These are phyloP conservation scores for Elsinoe ampelina DNA, from an alignment of 2,329 filamentous ascomycete genomes.

Conservation along the genomic window DNA sequence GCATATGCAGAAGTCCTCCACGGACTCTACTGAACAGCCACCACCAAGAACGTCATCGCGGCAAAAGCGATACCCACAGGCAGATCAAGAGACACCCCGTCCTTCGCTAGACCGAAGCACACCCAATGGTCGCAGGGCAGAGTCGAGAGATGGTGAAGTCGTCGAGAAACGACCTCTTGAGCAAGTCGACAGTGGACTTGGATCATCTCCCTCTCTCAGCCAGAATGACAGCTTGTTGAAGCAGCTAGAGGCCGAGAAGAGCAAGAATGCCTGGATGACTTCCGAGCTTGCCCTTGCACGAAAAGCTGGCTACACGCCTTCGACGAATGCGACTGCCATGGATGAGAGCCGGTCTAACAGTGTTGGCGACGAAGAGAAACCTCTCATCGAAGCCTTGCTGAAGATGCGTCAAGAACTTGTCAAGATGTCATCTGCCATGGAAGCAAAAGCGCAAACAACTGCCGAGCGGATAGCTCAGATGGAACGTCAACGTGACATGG, in stretches of 20 bases:
- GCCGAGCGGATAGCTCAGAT: slow-evolving; percentile 87
- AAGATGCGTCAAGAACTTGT: slow-evolving; percentile 83
- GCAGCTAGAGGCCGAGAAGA: slow-evolving; percentile 76
- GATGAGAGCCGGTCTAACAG: slow-evolving; percentile 69
- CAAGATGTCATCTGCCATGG: slow-evolving; percentile 82
- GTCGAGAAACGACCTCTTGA: not conserved
- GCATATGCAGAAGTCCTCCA: not conserved
- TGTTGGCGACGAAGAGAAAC: slow-evolving; percentile 85
- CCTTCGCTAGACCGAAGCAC: slow-evolving; percentile 8
- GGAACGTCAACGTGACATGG: slow-evolving; percentile 86
- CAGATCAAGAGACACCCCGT: slow-evolving; percentile 11
- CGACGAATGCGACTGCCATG: slow-evolving; percentile 56
- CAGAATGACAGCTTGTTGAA: slow-evolving; percentile 69
- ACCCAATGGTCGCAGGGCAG: not conserved
- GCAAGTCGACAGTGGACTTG: slow-evolving; percentile 39
- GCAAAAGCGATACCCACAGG: slow-evolving; percentile 3
- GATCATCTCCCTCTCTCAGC: slow-evolving; percentile 50
- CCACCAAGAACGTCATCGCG: slow-evolving; percentile 12
- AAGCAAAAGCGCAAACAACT: slow-evolving; percentile 75
- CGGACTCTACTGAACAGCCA: slow-evolving; percentile 9
- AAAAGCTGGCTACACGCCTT: slow-evolving; percentile 75
- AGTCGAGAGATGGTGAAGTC: slow-evolving; percentile 4
- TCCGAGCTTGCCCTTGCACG: slow-evolving; percentile 87
- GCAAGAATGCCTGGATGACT: slow-evolving; percentile 91
- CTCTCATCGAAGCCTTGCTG: slow-evolving; percentile 82